These are phyloP conservation scores for Forsythia suspensa DNA, from an alignment of 257 asterid genomes.

Conservation along the genomic window DNA sequence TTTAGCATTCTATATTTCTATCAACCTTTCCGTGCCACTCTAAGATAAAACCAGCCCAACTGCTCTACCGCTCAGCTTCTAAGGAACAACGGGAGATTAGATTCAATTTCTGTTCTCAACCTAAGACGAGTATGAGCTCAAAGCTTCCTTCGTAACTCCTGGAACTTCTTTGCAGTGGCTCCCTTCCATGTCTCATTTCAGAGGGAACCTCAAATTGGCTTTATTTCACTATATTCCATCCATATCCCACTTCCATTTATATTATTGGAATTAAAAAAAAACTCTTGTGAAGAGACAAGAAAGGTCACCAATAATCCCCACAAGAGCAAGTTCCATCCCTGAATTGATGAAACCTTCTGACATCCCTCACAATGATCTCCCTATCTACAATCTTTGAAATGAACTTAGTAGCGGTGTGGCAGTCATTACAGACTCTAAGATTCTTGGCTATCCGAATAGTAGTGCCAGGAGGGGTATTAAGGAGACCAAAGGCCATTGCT, in stretches of 20 bases:
- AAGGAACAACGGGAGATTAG: too few species aligned
- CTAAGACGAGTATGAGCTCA: background rate
- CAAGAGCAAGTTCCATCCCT: constrained; percentile 79
- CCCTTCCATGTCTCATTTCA: too few species aligned
- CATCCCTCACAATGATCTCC: constrained; percentile 87
- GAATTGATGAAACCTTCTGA: constrained; percentile 85
- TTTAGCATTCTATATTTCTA: too few species aligned
- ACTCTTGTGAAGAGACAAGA: background rate
- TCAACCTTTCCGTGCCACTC: too few species aligned
- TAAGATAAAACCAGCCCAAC: too few species aligned
- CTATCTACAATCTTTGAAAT: constrained; percentile 64
- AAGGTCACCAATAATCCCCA: constrained; percentile 82
- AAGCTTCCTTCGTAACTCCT: background rate
- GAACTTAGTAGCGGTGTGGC: constrained; percentile 77
- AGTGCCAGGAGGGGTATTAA: constrained; percentile 66
- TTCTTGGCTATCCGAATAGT: constrained; percentile 77
- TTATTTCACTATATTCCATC: too few species aligned
- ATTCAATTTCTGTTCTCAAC: background rate
- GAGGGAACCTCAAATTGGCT: too few species aligned
- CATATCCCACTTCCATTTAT: too few species aligned
- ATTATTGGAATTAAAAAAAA: background rate
- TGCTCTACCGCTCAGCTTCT: too few species aligned
- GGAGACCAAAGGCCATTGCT: constrained; percentile 84
- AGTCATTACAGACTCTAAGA: constrained; percentile 84
- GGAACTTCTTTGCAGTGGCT: background rate